Percentiles rank a stretch among this genome's conserved stretches.
Conservation (phyloP, 768 basidiomycete genomes). For the Lactarius hengduanensis region DNA sequence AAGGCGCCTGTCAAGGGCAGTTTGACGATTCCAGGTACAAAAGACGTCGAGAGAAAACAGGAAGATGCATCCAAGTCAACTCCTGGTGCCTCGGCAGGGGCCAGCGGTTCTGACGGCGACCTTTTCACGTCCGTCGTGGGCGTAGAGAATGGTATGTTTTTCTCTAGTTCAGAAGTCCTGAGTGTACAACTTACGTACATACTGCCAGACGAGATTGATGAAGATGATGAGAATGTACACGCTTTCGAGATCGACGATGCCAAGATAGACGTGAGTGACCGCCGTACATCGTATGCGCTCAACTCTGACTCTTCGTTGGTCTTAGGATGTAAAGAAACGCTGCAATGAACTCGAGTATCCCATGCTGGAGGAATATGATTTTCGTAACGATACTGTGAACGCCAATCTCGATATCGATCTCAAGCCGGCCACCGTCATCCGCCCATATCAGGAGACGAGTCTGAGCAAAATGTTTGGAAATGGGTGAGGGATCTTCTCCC, state of each 20-base stretch:
- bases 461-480: slow-evolving; percentile 99
- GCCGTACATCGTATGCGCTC: slow-evolving; percentile 1
- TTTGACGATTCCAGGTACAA: slow-evolving; percentile 83
- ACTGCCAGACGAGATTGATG: slow-evolving; percentile 84
- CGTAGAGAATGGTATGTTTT: slow-evolving; percentile 72
- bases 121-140: slow-evolving; percentile 96
- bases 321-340: slow-evolving; percentile 89
- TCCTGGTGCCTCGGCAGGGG: slow-evolving; percentile 30
- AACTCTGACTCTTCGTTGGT: slow-evolving; percentile 13
- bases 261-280: slow-evolving; percentile 77
- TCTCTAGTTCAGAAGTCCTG: slow-evolving; percentile 1
- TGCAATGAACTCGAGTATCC: slow-evolving; percentile 97
- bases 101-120: slow-evolving; percentile 58
- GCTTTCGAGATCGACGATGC: slow-evolving; percentile 94
- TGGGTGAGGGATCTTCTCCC: slow-evolving; percentile 54
- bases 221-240: slow-evolving; percentile 96
- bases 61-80: slow-evolving; percentile 49
- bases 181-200: slow-evolving; percentile 15
- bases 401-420: slow-evolving; percentile 97
- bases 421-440: slow-evolving; percentile 95
- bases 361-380: slow-evolving; percentile 99
- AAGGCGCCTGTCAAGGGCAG: slow-evolving; percentile 83
- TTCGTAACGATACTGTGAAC: slow-evolving; percentile 94
- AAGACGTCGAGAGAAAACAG: slow-evolving; percentile 69
- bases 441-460: slow-evolving; percentile 98